Conservation (phyloP, 768 basidiomycete species). For the Mycena crocata region DNA sequence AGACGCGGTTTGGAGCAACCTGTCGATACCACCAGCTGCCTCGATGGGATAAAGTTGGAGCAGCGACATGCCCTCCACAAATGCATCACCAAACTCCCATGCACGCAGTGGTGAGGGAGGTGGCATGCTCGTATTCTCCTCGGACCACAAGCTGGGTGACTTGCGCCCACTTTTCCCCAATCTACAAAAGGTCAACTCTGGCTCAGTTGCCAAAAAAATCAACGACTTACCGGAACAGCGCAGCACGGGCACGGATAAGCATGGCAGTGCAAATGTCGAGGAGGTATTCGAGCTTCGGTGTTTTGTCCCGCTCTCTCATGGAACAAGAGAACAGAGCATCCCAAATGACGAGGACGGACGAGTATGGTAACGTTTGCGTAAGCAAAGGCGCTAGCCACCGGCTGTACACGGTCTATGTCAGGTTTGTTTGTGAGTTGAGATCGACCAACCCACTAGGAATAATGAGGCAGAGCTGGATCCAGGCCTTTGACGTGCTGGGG, state of each 20-base stretch:
- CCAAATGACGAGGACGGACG: conserved; percentile 72
- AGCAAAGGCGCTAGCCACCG: conserved; percentile 81
- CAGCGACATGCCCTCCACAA: conserved; percentile 72
- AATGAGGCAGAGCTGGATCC: conserved; percentile 80
- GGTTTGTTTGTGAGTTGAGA: background rate
- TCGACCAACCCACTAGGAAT: conserved; percentile 72
- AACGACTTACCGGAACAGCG: conserved; percentile 63
- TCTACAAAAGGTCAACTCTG: conserved; percentile 46
- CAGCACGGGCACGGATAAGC: conserved; percentile 67
- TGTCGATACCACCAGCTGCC: conserved; percentile 76
- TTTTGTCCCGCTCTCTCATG: conserved; percentile 63
- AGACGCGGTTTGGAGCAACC: conserved; percentile 72
- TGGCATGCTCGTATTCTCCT: conserved; percentile 50
- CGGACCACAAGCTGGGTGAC: conserved; percentile 65
- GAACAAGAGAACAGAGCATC: conserved; percentile 76
- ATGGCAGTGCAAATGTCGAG: conserved; percentile 78
- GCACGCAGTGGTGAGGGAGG: conserved; percentile 58
- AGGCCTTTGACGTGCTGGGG: conserved; percentile 70
- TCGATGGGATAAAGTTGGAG: conserved; percentile 75
- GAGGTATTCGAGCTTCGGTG: conserved; percentile 76
- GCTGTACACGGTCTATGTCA: conserved; percentile 47
- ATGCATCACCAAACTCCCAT: conserved; percentile 71
- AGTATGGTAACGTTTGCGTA: conserved; percentile 77
- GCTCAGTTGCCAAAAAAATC: background rate
- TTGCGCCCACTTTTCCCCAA: conserved; percentile 60